Base-by-base conservation (phyloP, 495 filamentous ascomycete genomes). In the Tuber melanosporum region DNA sequence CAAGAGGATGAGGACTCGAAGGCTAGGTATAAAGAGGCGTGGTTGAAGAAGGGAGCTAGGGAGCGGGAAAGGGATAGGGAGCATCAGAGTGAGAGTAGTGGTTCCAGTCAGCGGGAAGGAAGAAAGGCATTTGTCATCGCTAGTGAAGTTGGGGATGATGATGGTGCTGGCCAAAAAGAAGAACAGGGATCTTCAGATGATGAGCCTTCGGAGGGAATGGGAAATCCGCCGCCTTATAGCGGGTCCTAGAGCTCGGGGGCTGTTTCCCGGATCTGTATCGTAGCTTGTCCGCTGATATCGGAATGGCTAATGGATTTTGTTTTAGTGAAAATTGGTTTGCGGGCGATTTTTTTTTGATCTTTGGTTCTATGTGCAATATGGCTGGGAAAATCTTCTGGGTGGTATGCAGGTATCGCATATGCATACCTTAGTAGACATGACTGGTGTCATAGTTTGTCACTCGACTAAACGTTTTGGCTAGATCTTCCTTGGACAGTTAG, bases 41-140 rank as follows among this genome's bases (percentile, higher is more conserved):
- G 78, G 78, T 41, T 80, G 41, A 73, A 66, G 45, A 80, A 80
- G 43, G 78, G 78, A 7, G 78, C 71, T 15, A 80, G 78, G 22
- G 78, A 80, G 45, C 75, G 73, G 20, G 78, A 80, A 32, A 72
- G 71, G 20, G 77, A 57, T 45, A 80, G 0, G 75, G 77, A 47
- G 46, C 72, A 17, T 39, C 9, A 10, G 9, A 72, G 78, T 12
- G 78, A 73, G 17, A 79, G 78, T 8, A 73, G 72, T 6, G 42
- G 72, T 69, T 62, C 52, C 22, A 70, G 69, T 44, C 42, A 7
- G 15, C 42, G 17, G 46, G 19, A 19, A 43, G 22, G 36, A 26
- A 62, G 12, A 66, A 45, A 36, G 32, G 3, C 26, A 32, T 36
- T 14, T 20, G 72, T 22, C 10, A 70, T 70, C 3, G 75, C n/a